A percentile compares a stretch with the other conserved stretches of the same genome.
These are phyloP conservation scores for Oropetium thomaeum DNA, from an alignment of 176 grass and related monocot genomes.

Conservation along the genomic window DNA sequence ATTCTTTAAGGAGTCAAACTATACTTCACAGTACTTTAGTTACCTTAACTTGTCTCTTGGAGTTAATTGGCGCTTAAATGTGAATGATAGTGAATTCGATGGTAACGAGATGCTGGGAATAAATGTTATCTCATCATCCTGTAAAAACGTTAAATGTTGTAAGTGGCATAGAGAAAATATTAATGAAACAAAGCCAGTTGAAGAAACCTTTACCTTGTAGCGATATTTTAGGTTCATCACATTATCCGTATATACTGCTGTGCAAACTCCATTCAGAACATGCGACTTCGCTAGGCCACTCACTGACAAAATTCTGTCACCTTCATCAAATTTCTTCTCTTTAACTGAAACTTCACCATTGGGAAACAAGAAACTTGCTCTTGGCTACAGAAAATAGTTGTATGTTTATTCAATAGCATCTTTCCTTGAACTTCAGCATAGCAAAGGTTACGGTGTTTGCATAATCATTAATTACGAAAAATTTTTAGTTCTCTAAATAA, in stretches of 20 bases:
- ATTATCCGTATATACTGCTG: conserved; percentile 64
- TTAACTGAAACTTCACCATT: conserved; percentile 81
- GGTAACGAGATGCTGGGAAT: conserved; percentile 74
- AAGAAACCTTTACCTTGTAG: conserved; percentile 78
- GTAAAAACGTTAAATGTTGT: conserved; percentile 20
- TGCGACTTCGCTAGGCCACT: conserved; percentile 57
- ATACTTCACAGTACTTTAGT: conserved; percentile 18
- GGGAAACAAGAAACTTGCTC: conserved; percentile 69
- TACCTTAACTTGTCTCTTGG: conserved; percentile 84
- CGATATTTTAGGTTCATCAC: conserved; percentile 72
- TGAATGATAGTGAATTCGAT: conserved; percentile 69
- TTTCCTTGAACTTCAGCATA: neutral
- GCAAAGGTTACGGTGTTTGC: neutral
- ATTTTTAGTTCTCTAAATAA: neutral
- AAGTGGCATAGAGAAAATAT: conserved; percentile 5
- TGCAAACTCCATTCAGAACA: conserved; percentile 77
- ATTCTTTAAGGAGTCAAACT: neutral
- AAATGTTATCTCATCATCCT: conserved; percentile 91
- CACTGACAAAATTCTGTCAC: conserved; percentile 57
- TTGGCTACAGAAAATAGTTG: conserved; percentile 59
- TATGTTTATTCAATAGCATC: conserved; percentile 3
- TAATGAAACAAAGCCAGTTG: conserved; percentile 2
- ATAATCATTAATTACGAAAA: conserved; percentile 3
- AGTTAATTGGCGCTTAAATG: conserved; percentile 81
- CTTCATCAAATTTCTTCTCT: conserved; percentile 57